Conservation (phyloP, 805 yeast genomes). For the Barnettozyma californica region DNA sequence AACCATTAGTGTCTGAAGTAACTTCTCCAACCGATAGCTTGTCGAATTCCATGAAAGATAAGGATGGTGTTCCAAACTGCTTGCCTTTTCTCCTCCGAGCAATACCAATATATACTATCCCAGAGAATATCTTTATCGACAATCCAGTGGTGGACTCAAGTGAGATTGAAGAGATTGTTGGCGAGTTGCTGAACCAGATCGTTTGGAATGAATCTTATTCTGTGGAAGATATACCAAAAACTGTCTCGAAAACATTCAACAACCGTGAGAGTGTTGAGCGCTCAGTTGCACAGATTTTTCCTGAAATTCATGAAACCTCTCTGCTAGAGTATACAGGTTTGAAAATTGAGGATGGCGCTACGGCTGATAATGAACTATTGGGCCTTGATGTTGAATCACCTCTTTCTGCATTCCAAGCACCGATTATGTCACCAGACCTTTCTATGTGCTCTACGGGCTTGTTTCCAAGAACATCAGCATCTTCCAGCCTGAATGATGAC, state of each 20-base stretch:
- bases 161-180: slow-evolving; percentile 22
- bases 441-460: not conserved
- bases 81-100: slow-evolving; percentile 64
- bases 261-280: slow-evolving; percentile 19
- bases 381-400: slow-evolving; percentile 19
- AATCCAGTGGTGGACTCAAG: slow-evolving; percentile 27
- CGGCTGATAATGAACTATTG: not conserved
- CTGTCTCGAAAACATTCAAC: slow-evolving; percentile 2
- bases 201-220: slow-evolving; percentile 24
- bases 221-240: slow-evolving; percentile 9
- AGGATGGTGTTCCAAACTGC: slow-evolving; percentile 51
- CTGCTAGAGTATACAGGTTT: slow-evolving; percentile 19
- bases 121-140: slow-evolving; percentile 41
- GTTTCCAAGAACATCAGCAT: not conserved
- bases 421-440: not conserved
- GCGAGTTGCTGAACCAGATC: slow-evolving; percentile 26
- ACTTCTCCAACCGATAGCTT: slow-evolving; percentile 4
- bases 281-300: slow-evolving; percentile 25
- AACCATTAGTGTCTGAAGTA: not conserved
- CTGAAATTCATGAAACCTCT: slow-evolving; percentile 21
- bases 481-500: not conserved
- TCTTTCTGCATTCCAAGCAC: slow-evolving; percentile 8
- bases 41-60: slow-evolving; percentile 20
- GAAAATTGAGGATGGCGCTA: not conserved
- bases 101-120: slow-evolving; percentile 58